Evolutionary conservation across 1,284 basidiomycete species (phyloP).

Genomic region (Boletus austroedulis): DNA sequence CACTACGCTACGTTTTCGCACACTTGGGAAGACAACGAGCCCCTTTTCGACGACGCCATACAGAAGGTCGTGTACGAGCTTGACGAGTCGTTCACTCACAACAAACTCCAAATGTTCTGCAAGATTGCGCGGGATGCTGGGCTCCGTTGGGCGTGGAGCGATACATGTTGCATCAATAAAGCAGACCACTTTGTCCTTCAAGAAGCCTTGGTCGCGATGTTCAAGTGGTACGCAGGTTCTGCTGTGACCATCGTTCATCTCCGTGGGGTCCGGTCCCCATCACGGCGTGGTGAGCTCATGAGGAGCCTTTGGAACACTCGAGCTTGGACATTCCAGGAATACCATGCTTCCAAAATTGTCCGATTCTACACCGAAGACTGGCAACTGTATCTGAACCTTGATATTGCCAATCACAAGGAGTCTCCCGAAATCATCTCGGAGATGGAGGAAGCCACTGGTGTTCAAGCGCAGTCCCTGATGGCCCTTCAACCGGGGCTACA

Average conservation of each 20-base stretch:
- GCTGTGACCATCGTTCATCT: slow-evolving; percentile 5
- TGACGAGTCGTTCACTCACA: neutral
- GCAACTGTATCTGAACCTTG: neutral
- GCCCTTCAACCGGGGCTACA: neutral
- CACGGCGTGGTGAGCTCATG: slow-evolving; percentile 1
- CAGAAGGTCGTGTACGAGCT: neutral
- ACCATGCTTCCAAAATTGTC: slow-evolving; percentile 6
- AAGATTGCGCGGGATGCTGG: neutral
- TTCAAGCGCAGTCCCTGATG: neutral
- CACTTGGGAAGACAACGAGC: slow-evolving; percentile 2
- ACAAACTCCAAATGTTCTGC: slow-evolving; percentile 11
- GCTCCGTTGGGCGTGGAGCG: slow-evolving; percentile 10
- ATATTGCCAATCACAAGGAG: slow-evolving; percentile 4
- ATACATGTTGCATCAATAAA: slow-evolving; percentile 9
- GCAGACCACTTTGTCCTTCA: slow-evolving; percentile 8
- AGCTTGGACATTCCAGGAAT: slow-evolving; percentile 16
- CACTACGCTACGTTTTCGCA: slow-evolving; percentile 1
- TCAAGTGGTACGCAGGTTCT: slow-evolving; percentile 11
- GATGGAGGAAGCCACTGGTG: neutral
- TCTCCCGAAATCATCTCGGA: neutral
- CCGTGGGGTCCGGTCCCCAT: neutral
- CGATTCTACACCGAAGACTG: slow-evolving; percentile 5
- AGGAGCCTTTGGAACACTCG: slow-evolving; percentile 5
- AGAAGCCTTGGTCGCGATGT: slow-evolving; percentile 11
- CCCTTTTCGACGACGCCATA: neutral